These are phyloP conservation scores for Colletotrichum karsti DNA, from an alignment of 2,329 filamentous ascomycete genomes.

Conservation along the genomic window DNA sequence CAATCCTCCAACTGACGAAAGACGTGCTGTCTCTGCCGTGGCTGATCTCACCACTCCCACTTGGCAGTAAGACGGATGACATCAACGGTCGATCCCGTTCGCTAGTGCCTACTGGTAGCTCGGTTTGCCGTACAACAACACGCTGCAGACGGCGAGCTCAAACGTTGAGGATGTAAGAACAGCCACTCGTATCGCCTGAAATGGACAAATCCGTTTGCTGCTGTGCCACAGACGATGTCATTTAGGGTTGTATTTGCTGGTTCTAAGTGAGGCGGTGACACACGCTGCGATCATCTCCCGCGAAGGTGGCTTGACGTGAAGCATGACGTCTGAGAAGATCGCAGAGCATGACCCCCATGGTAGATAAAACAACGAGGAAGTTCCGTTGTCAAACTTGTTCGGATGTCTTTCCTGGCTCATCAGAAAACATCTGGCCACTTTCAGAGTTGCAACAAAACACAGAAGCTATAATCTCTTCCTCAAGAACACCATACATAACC, in stretches of 20 bases:
- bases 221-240: constrained; percentile 25
- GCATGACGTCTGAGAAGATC: background rate
- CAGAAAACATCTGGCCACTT: background rate
- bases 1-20: background rate
- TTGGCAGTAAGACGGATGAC: constrained; percentile 25
- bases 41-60: background rate
- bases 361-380: no score
- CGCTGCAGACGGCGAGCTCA: background rate
- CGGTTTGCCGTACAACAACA: background rate
- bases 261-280: background rate
- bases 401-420: no score
- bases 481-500: background rate
- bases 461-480: background rate
- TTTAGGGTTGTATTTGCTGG: background rate
- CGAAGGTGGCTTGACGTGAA: background rate
- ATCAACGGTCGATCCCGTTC: constrained; percentile 17
- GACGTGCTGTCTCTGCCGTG: background rate
- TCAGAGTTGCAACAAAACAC: no score
- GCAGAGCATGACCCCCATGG: no score
- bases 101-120: background rate
- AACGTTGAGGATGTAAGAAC: background rate
- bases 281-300: background rate
- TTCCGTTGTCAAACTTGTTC: no score
- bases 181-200: constrained; percentile 10
- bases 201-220: background rate